Conservation (phyloP, 306 rosid genomes). For the Senna siamea region DNA sequence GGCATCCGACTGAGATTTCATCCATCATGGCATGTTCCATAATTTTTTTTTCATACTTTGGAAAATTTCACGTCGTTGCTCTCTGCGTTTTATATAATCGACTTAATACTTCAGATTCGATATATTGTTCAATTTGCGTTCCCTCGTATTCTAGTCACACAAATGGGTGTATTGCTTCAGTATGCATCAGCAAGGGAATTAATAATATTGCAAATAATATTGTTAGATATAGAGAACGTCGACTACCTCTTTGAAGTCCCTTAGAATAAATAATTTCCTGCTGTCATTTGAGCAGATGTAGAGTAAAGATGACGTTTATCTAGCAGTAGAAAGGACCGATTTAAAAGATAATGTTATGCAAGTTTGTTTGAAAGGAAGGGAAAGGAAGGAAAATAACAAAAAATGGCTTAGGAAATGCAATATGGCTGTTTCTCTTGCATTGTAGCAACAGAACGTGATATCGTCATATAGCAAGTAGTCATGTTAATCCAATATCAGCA, state of each 20-base stretch:
- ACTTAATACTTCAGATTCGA: background rate
- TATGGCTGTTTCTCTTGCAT: background rate
- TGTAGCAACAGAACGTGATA: background rate
- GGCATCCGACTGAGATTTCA: background rate
- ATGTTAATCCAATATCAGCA: background rate
- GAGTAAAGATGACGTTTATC: background rate
- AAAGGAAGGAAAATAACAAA: conserved; percentile 14
- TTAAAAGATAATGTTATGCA: background rate
- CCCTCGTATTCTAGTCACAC: background rate
- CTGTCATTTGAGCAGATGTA: background rate
- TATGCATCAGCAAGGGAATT: background rate
- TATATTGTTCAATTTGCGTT: background rate
- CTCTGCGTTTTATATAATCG: background rate
- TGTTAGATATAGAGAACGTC: too few species aligned
- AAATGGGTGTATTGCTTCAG: background rate
- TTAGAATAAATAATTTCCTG: background rate
- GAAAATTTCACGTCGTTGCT: conserved; percentile 4
- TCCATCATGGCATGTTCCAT: background rate
- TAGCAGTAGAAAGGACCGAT: background rate
- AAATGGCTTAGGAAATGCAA: background rate
- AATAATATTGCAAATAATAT: too few species aligned
- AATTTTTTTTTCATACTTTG: too few species aligned
- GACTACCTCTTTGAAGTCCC: too few species aligned
- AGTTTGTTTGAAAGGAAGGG: background rate
- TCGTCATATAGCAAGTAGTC: background rate